These are phyloP conservation scores for Vanilla planifolia DNA, from an alignment of 106 monocot species.

Conservation along the genomic window DNA sequence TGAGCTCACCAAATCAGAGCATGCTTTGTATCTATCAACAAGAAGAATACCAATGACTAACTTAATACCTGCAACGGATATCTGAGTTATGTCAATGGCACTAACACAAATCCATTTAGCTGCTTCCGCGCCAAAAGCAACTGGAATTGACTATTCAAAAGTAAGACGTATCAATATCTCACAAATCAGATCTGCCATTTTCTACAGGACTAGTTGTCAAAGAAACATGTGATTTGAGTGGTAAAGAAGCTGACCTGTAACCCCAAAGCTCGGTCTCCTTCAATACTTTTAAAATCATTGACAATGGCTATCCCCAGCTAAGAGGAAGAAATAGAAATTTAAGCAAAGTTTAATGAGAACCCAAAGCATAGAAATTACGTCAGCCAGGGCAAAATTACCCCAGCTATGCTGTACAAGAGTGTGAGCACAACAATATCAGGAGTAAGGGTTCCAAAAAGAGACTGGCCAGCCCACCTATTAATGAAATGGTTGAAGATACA, in stretches of 20 bases:
- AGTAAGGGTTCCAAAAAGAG: slow-evolving; percentile 89
- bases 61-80: slow-evolving; percentile 83
- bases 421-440: slow-evolving; percentile 88
- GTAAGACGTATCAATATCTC: background rate
- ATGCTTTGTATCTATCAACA: too few species aligned
- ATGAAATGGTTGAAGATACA: background rate
- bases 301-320: slow-evolving; percentile 95
- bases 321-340: slow-evolving; percentile 3
- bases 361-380: background rate
- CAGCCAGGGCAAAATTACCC: slow-evolving; percentile 36
- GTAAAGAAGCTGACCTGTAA: slow-evolving; percentile 54
- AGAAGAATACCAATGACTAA: too few species aligned
- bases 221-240: too few species aligned
- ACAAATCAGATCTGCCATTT: background rate
- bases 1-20: too few species aligned
- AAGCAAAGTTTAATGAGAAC: background rate
- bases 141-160: slow-evolving; percentile 77
- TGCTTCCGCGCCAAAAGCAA: slow-evolving; percentile 82
- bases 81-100: slow-evolving; percentile 89
- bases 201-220: background rate
- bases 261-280: slow-evolving; percentile 81
- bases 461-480: slow-evolving; percentile 96
- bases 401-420: slow-evolving; percentile 89
- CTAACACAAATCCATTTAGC: slow-evolving; percentile 99
- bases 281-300: slow-evolving; percentile 96